Base-by-base conservation (phyloP, 2,329 filamentous ascomycete genomes). In the Fusarium sp. region DNA sequence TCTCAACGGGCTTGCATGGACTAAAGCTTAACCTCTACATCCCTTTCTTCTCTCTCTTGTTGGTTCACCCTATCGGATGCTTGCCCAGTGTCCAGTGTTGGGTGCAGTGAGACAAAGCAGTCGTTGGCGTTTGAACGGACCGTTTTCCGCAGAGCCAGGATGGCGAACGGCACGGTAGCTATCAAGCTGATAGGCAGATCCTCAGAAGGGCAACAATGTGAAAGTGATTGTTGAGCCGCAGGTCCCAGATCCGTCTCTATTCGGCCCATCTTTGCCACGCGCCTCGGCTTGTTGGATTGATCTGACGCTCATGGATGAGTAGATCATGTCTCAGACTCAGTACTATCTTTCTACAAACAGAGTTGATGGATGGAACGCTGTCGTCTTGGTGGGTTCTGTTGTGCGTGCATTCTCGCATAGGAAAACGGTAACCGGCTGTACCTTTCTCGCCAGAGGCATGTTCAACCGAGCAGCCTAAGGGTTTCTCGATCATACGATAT, bases 231-330 rank as follows among this genome's bases (percentile, higher is more conserved):
- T 46, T 34, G 28, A 26, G 46, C n/a, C 34, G 10, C 41, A 63
- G 54, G 66, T 58, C 42, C 42, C 31, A 67, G 50, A 70, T 25
- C 54, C 50, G 49, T 49, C 37, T 58, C 31, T 37, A 54, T 56
- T 70, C 67, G 67, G 67, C 62, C 50, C 53, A 42, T 56, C 42
- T 64, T 64, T 69, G 62, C 67, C 67, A 70, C 58, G 67, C 62
- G 65, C 49, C 42, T 21, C 50, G 37, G 43, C 61, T 58, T 55
- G 41, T 52, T 45, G 39, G 53, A 57, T 23, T 49, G 31, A 50
- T 65, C 28, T 43, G 51, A 48, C 66, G 45, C 52, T 41, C 13
- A 63, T 67, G 67, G 67, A 69, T 69, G 66, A 18, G 62, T 34
- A 67, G 62, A 69, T 69, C 67, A 46, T 69, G 67, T 70, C 54